Conservation (phyloP, 2,329 filamentous ascomycete species). For the Apiospora koreana region DNA sequence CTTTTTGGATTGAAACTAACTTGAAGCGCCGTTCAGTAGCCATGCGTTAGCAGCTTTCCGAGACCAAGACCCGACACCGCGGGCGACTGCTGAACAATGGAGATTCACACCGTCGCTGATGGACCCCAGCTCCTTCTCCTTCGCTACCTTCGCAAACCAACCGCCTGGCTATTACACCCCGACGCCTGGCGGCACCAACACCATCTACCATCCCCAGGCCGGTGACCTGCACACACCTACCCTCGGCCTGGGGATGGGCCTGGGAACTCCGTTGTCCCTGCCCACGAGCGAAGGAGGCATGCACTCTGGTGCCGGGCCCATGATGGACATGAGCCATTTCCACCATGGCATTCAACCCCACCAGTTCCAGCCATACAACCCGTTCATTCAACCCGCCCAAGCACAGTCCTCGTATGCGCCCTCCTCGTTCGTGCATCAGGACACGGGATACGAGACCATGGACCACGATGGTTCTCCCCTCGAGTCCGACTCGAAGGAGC, state of each 20-base stretch:
- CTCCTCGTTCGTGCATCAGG: conserved; percentile 77
- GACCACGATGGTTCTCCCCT: conserved; percentile 73
- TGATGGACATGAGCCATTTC: conserved; percentile 67
- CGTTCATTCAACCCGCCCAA: conserved; percentile 66
- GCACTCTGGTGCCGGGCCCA: conserved; percentile 57
- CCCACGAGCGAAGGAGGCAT: conserved; percentile 67
- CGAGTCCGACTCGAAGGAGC: conserved; percentile 53
- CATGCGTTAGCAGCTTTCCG: conserved; percentile 45
- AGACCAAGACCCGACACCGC: conserved; percentile 81
- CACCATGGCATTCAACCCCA: conserved; percentile 47
- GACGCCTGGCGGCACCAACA: conserved; percentile 78
- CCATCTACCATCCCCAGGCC: conserved; percentile 79
- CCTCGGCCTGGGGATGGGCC: conserved; percentile 71
- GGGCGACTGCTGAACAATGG: conserved; percentile 79
- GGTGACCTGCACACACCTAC: conserved; percentile 86
- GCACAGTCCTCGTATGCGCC: conserved; percentile 67
- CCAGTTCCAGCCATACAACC: conserved; percentile 67
- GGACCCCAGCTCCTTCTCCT: conserved; percentile 82
- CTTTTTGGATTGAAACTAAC: conserved; percentile 36
- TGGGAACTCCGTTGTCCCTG: conserved; percentile 81
- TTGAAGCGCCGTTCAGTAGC: conserved; percentile 47
- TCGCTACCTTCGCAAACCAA: conserved; percentile 77
- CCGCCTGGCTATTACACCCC: conserved; percentile 85
- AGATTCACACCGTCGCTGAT: conserved; percentile 86
- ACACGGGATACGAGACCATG: conserved; percentile 79